A percentile compares a stretch with the other conserved stretches of the same genome.
Conservation (phyloP, 805 yeast species). For the Metschnikowia henanensis region DNA sequence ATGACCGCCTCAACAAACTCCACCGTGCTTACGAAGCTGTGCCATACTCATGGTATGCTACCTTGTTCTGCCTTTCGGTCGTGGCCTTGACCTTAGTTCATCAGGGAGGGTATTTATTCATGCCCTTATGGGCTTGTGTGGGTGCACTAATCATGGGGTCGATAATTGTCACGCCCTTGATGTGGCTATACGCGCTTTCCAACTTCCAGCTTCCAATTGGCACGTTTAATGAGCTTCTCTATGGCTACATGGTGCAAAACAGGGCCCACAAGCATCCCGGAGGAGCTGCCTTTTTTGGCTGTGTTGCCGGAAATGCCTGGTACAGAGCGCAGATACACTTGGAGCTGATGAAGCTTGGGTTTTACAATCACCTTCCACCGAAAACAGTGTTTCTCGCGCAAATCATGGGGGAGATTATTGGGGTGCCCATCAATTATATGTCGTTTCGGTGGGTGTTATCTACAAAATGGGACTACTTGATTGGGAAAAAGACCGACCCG, state of each 20-base stretch:
- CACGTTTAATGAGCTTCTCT: conserved; percentile 49
- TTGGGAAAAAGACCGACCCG: conserved; percentile 40
- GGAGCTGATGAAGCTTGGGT: conserved; percentile 47
- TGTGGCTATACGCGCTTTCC: conserved; percentile 50
- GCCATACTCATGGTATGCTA: conserved; percentile 44
- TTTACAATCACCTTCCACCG: conserved; percentile 55
- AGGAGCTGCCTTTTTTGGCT: conserved; percentile 49
- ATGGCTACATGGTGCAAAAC: conserved; percentile 46
- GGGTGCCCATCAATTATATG: conserved; percentile 51
- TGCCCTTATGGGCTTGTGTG: conserved; percentile 46
- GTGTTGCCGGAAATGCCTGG: conserved; percentile 56
- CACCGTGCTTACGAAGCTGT: conserved; percentile 41
- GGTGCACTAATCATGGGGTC: conserved; percentile 46
- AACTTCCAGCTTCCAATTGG: conserved; percentile 55
- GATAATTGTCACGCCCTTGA: conserved; percentile 47
- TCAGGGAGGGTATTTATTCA: conserved; percentile 27
- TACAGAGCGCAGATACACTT: conserved; percentile 46
- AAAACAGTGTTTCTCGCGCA: conserved; percentile 50
- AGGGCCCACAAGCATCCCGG: conserved; percentile 41
- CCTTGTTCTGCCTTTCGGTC: conserved; percentile 34
- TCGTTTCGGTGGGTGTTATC: conserved; percentile 48
- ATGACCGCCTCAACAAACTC: conserved; percentile 45
- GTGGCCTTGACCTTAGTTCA: conserved; percentile 10
- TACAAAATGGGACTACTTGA: conserved; percentile 38
- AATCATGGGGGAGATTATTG: conserved; percentile 50